Percentiles rank a stretch among this genome's conserved stretches.
phyloP scores from a whole-genome alignment of 2,329 filamentous ascomycete genomes.

The Neofusicoccum parvum region DNA sequence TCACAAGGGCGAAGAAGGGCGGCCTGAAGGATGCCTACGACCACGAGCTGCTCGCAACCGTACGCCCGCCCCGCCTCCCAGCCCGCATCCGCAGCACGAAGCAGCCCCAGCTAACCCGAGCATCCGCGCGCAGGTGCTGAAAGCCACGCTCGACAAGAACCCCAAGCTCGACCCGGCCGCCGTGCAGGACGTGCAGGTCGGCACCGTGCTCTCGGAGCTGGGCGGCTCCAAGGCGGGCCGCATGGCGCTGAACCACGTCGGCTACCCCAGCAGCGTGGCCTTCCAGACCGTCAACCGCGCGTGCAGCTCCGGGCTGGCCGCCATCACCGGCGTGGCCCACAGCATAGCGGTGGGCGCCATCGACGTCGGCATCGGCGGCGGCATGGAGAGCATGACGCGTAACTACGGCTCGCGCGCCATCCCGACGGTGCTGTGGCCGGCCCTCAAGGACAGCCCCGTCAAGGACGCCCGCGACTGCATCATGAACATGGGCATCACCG shows the following conservation, averaged over 20 bases:
- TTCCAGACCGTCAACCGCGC: constrained; percentile 90
- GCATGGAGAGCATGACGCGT: constrained; percentile 95
- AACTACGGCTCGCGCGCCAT: constrained; percentile 89
- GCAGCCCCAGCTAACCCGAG: neutral
- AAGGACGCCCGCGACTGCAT: constrained; percentile 79
- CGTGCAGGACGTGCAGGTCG: constrained; percentile 81
- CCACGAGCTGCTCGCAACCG: constrained; percentile 78
- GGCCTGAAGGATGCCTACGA: constrained; percentile 85
- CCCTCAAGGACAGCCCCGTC: constrained; percentile 60
- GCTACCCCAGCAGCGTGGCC: constrained; percentile 70
- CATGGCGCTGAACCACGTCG: constrained; percentile 86
- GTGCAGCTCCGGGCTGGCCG: constrained; percentile 76
- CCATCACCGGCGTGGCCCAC: constrained; percentile 73
- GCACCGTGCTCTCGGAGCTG: constrained; percentile 87
- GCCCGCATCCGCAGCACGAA: no score
- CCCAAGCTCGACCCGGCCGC: constrained; percentile 69
- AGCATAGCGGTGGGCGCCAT: constrained; percentile 75
- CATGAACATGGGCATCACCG: constrained; percentile 91
- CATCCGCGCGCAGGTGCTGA: constrained; percentile 50
- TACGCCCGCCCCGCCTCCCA: constrained; percentile 29
- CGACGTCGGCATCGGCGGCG: constrained; percentile 75
- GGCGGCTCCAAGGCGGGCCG: constrained; percentile 88
- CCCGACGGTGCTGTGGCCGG: constrained; percentile 72
- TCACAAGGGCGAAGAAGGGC: constrained; percentile 82
- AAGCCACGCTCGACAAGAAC: constrained; percentile 71